Evolutionary conservation across 371 early-diverging fungal genomes (phyloP).

Genomic region (Mucor indicus): DNA sequence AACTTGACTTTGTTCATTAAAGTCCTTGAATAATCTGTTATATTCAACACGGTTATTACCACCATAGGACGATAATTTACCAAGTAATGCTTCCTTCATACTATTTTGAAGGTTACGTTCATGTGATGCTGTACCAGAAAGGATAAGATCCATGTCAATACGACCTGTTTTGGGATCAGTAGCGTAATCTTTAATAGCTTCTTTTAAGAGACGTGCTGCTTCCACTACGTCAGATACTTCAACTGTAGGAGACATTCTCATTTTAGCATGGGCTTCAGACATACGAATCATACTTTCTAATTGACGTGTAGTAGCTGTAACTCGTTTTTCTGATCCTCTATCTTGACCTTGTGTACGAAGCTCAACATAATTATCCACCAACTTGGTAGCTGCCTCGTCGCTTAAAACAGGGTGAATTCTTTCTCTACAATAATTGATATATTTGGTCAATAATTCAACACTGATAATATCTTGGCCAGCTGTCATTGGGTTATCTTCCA

Average conservation of each 20-base stretch:
- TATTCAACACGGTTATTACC: conserved; percentile 36
- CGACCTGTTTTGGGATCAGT: conserved; percentile 98
- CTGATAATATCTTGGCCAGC: conserved; percentile 66
- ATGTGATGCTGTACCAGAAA: conserved; percentile 77
- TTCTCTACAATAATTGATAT: conserved; percentile 89
- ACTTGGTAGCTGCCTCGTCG: conserved; percentile 73
- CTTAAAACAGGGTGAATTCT: conserved; percentile 80
- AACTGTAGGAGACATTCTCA: conserved; percentile 78
- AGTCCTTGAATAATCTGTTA: conserved; percentile 36
- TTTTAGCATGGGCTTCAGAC: conserved; percentile 97
- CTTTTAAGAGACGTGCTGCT: conserved; percentile 85
- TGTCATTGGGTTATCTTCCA: conserved; percentile 62
- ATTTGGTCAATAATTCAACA: conserved; percentile 80
- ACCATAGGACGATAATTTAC: conserved; percentile 34
- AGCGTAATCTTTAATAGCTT: conserved; percentile 93
- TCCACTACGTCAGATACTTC: conserved; percentile 81
- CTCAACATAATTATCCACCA: conserved; percentile 86
- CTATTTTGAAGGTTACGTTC: conserved; percentile 54
- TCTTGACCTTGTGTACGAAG: conserved; percentile 83
- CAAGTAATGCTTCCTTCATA: conserved; percentile 41
- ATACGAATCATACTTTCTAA: conserved; percentile 99
- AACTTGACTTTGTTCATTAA: conserved; percentile 53
- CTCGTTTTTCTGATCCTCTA: conserved; percentile 64
- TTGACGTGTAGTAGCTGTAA: conserved; percentile 98
- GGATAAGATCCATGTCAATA: conserved; percentile 96